A percentile compares a stretch with the other conserved stretches of the same genome.
phyloP scores from a whole-genome alignment of 2,329 filamentous ascomycete species.

The Sporothrix inflata region DNA sequence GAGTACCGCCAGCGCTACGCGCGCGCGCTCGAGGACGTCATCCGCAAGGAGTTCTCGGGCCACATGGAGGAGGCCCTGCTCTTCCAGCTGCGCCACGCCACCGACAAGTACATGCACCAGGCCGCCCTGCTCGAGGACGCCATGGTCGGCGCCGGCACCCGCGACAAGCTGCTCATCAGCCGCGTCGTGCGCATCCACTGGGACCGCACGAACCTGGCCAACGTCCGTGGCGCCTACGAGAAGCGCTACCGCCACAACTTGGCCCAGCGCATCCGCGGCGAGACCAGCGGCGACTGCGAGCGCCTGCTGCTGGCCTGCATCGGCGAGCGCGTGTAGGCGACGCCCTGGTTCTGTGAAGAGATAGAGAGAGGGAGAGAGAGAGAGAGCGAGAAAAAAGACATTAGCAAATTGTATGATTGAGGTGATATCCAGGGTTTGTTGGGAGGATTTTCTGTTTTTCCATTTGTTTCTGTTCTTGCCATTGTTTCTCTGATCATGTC shows the following conservation, averaged over 20 bases:
- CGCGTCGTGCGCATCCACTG: constrained; percentile 83
- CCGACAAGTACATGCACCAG: constrained; percentile 82
- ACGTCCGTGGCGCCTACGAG: constrained; percentile 78
- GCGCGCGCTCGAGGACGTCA: constrained; percentile 69
- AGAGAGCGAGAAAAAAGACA: background rate
- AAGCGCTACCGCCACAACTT: constrained; percentile 71
- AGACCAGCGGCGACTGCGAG: constrained; percentile 86
- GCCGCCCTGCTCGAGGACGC: constrained; percentile 79
- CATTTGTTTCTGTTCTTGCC: background rate
- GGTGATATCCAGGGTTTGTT: background rate
- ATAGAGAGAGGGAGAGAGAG: background rate
- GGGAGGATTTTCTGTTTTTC: background rate
- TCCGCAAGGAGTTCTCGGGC: constrained; percentile 82
- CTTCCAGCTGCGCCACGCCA: constrained; percentile 74
- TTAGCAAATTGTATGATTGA: background rate
- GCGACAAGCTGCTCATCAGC: constrained; percentile 76
- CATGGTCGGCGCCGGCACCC: constrained; percentile 87
- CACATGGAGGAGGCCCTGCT: constrained; percentile 89
- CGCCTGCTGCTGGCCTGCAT: constrained; percentile 72
- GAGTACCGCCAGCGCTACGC: constrained; percentile 74
- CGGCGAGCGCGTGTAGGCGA: constrained; percentile 47
- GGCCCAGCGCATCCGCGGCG: constrained; percentile 70
- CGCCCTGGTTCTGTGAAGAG: too few species aligned
- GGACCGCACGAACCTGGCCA: constrained; percentile 73
- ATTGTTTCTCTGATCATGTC: background rate